A percentile compares a stretch with the other conserved stretches of the same genome.
Conservation (phyloP, 1,284 basidiomycete species). For the Microbotryomycetes sp. region DNA sequence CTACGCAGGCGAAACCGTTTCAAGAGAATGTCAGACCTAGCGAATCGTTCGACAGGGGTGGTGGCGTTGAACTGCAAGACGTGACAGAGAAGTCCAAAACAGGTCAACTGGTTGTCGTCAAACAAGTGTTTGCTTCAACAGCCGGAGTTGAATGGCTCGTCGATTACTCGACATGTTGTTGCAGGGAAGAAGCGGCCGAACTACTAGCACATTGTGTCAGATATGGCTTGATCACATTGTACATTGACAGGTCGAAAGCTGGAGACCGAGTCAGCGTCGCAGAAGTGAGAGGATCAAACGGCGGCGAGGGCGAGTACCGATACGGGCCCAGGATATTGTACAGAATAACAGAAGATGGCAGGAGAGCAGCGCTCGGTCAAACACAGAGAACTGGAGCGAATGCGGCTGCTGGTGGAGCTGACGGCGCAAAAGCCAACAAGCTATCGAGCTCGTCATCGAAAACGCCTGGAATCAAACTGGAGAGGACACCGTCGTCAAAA, state of each 20-base stretch:
- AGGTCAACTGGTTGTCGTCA: conserved; percentile 45
- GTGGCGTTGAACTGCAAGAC: conserved; percentile 52
- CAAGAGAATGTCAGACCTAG: conserved; percentile 39
- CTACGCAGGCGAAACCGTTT: conserved; percentile 27
- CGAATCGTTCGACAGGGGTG: conserved; percentile 45
- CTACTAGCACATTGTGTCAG: conserved; percentile 96
- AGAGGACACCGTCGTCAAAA: conserved; percentile 42
- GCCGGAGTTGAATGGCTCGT: conserved; percentile 92
- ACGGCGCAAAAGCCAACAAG: conserved; percentile 18
- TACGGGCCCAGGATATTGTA: conserved; percentile 93
- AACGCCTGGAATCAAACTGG: conserved; percentile 48
- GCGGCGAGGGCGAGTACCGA: conserved; percentile 69
- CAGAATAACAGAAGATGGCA: conserved; percentile 84
- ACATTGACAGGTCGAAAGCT: conserved; percentile 52
- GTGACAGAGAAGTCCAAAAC: conserved; percentile 53
- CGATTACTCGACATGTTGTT: conserved; percentile 93
- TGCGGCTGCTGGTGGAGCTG: conserved; percentile 31
- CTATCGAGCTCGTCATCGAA: conserved; percentile 7
- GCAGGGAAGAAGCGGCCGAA: conserved; percentile 93
- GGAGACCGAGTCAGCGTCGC: conserved; percentile 45
- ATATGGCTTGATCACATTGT: conserved; percentile 79
- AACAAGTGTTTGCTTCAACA: conserved; percentile 78
- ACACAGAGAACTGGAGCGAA: not conserved
- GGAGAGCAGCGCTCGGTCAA: conserved; percentile 55
- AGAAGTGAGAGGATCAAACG: conserved; percentile 23